These are phyloP conservation scores for Darksidea phi DNA, from an alignment of 495 filamentous ascomycete genomes.

Conservation along the genomic window DNA sequence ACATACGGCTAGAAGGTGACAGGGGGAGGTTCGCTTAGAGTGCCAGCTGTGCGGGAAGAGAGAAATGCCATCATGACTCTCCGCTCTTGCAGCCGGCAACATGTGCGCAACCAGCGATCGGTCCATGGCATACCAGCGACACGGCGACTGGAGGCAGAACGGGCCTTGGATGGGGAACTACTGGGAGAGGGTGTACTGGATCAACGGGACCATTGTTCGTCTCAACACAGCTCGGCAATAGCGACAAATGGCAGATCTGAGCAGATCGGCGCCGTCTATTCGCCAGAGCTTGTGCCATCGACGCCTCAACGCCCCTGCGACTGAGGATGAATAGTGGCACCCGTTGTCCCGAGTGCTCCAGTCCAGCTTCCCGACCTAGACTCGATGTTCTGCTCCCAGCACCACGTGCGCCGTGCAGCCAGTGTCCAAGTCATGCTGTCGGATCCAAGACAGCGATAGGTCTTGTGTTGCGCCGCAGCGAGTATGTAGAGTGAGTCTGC, in stretches of 20 bases:
- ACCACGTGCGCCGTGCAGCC: conserved; percentile 14
- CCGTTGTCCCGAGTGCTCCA: no score
- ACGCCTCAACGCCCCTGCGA: no score
- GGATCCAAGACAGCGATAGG: conserved; percentile 18
- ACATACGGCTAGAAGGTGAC: conserved; percentile 11
- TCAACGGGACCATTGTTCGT: no score
- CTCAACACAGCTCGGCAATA: no score
- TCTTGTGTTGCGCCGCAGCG: conserved; percentile 9
- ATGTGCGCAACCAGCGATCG: neutral
- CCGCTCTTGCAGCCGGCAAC: neutral
- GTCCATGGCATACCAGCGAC: neutral
- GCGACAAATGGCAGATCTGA: no score
- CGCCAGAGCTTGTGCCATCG: no score
- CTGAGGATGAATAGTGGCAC: no score
- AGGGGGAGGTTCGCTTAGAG: conserved; percentile 34
- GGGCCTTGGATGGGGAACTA: neutral
- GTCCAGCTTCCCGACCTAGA: neutral
- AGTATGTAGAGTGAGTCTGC: conserved; percentile 14
- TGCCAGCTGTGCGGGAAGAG: conserved; percentile 25
- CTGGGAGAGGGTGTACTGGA: no score
- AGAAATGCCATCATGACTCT: neutral
- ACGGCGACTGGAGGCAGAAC: neutral
- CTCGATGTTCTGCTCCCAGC: neutral
- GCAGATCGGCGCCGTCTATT: no score
- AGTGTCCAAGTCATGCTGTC: conserved; percentile 13